phyloP scores from a whole-genome alignment of 2,329 filamentous ascomycete species.

The Neoarthrinium moseri region DNA sequence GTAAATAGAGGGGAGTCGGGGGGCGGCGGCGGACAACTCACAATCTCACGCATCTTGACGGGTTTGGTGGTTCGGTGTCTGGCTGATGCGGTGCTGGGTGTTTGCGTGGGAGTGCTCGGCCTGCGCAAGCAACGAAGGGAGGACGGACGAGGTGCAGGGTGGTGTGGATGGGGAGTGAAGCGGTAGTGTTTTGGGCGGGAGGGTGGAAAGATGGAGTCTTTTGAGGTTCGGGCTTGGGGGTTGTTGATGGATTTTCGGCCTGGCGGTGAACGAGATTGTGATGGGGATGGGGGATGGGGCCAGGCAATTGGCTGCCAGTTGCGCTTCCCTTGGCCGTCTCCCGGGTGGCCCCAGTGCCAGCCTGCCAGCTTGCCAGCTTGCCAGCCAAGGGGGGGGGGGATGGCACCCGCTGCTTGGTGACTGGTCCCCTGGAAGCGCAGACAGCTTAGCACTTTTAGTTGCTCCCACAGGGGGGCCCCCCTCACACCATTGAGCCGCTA shows the following conservation, averaged over 20 bases:
- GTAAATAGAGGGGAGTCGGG: conserved; percentile 15
- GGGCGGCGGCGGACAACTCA: conserved; percentile 41
- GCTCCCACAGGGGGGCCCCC: too few species aligned
- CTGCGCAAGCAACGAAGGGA: conserved; percentile 1
- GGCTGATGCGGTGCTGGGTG: background rate
- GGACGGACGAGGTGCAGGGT: background rate
- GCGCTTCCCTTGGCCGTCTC: background rate
- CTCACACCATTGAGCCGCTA: too few species aligned
- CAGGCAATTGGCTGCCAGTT: background rate
- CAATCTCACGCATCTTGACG: conserved; percentile 72
- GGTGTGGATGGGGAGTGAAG: conserved; percentile 1
- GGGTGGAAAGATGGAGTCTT: conserved; percentile 6
- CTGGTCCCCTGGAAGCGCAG: too few species aligned
- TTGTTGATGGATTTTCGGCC: conserved; percentile 10
- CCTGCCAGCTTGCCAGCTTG: too few species aligned
- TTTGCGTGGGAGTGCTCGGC: background rate
- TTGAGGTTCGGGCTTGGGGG: conserved; percentile 5
- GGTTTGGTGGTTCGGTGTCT: conserved; percentile 12
- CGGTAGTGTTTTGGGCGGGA: conserved; percentile 1
- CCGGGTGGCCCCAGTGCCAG: too few species aligned
- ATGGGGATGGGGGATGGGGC: background rate
- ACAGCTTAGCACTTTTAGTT: too few species aligned
- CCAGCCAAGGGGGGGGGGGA: background rate
- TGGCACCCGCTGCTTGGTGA: too few species aligned
- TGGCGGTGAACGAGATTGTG: conserved; percentile 5